Percentiles rank a stretch among this genome's conserved stretches.
These are phyloP conservation scores for Clausena lansium DNA, from an alignment of 345 rosid species.

Conservation along the genomic window DNA sequence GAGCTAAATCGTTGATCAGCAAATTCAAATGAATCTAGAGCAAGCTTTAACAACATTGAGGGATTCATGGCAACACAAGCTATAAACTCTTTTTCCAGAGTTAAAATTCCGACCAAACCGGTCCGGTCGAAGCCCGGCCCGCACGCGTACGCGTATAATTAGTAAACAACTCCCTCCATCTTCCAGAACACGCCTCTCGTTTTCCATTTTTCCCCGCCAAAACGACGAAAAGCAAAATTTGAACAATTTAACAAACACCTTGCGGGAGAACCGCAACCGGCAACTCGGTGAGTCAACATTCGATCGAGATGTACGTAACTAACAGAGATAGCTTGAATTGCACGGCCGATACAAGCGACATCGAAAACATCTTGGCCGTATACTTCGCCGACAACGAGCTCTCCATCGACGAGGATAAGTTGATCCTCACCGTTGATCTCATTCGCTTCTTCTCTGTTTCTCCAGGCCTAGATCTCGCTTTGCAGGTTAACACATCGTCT, in stretches of 20 bases:
- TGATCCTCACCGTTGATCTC: constrained; percentile 56
- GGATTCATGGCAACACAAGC: too few species aligned
- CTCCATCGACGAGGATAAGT: constrained; percentile 45
- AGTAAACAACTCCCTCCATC: not conserved
- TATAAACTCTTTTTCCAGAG: too few species aligned
- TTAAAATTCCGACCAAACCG: too few species aligned
- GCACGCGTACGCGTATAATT: not conserved
- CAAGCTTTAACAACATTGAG: too few species aligned
- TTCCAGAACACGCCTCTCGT: not conserved
- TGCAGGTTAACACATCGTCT: constrained; percentile 47
- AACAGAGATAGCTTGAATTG: constrained; percentile 22
- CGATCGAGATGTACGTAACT: constrained; percentile 34
- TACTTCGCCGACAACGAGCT: constrained; percentile 65
- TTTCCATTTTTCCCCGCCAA: constrained; percentile 26
- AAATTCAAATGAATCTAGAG: too few species aligned
- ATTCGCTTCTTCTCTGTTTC: constrained; percentile 61
- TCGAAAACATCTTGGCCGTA: constrained; percentile 41
- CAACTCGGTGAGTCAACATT: too few species aligned
- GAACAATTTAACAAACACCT: constrained; percentile 14
- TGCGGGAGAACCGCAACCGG: not conserved
- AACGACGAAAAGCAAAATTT: not conserved
- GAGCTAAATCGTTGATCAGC: too few species aligned
- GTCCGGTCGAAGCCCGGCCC: too few species aligned
- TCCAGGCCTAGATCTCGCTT: constrained; percentile 47
- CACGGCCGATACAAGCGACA: constrained; percentile 33